Evolutionary conservation across 768 basidiomycete genomes (phyloP), one percentile per base, ranked within the genome.

Genomic region (Pisolithus tinctorius): DNA sequence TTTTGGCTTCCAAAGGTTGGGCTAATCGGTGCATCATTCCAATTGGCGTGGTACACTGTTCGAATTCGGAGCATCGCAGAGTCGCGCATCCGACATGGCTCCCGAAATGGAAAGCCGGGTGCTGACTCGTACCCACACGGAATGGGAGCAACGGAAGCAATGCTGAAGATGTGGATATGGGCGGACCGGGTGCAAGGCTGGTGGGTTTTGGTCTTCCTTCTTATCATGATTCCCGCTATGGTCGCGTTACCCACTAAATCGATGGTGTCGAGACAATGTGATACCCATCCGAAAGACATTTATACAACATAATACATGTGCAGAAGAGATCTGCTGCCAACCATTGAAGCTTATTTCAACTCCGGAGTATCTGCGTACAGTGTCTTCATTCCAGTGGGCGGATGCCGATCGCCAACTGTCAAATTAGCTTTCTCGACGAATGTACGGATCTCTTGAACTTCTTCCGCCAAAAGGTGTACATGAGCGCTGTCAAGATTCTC

Each of bases 11-110:
- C 75, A 3, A 69, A 73, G 14, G 73, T 88, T 25, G 74, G 73
- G 36, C 64, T 93, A 5, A 62, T 90, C 13, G 88, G 89, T 0
- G 86, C 84, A 1, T 79, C 85, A 0, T 63, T 76, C 8, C 68
- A 65, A 17, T 70, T 82, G 65, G 79, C 85, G 4, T 90, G 88
- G 88, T 86, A 90, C 65, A 62, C 64, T 16, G 69, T 85, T 17
- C 70, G 71, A 55, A 79, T 93, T 63, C 73, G 82, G 50, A 64
- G 68, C 27, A 60, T 86, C 29, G 74, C 82, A 7, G 29, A 41
- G 30, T 52, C 58, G 37, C 58, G 51, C 11, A 47, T 55, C 30
- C n/a, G 37, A 31, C 46, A 44, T 7, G 30, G 5, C 11, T 2
- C 23, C 25, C 36, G 23, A 11, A 41, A 52, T 49, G 48, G 49